Conservation (phyloP, 257 asterid species). For the Lycium barbarum region DNA sequence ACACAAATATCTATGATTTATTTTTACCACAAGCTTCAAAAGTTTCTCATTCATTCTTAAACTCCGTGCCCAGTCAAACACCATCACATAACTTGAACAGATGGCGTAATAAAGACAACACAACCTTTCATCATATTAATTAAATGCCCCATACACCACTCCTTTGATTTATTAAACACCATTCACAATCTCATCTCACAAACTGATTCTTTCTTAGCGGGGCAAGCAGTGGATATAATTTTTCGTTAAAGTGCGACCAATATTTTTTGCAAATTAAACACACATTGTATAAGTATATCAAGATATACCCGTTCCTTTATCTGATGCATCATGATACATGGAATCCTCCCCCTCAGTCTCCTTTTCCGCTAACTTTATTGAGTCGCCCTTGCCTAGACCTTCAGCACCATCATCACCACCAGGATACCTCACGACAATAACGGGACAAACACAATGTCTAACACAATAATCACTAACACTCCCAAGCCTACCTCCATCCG, state of each 20-base stretch:
- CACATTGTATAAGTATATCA: not conserved
- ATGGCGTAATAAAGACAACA: not conserved
- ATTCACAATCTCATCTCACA: not conserved
- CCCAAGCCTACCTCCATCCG: constrained; percentile 82
- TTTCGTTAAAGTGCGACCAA: not conserved
- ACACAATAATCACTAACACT: constrained; percentile 85
- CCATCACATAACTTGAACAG: too few species aligned
- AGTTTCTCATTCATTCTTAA: too few species aligned
- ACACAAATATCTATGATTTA: too few species aligned
- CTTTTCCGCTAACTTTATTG: constrained; percentile 37
- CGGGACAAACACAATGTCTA: constrained; percentile 78
- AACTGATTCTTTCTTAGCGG: not conserved
- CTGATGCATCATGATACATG: constrained; percentile 62
- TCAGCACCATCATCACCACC: constrained; percentile 65
- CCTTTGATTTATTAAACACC: not conserved
- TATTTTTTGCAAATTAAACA: not conserved
- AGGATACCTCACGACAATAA: constrained; percentile 71
- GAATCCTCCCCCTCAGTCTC: constrained; percentile 60
- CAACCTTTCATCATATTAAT: constrained; percentile 8
- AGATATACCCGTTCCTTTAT: constrained; percentile 55
- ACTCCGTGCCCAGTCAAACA: too few species aligned
- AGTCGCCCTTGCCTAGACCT: constrained; percentile 36
- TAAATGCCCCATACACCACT: not conserved
- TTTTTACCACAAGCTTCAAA: too few species aligned
- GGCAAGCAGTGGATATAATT: not conserved